Base-by-base conservation (phyloP, 2,329 filamentous ascomycete genomes). In the Hypoxylon sp. region DNA sequence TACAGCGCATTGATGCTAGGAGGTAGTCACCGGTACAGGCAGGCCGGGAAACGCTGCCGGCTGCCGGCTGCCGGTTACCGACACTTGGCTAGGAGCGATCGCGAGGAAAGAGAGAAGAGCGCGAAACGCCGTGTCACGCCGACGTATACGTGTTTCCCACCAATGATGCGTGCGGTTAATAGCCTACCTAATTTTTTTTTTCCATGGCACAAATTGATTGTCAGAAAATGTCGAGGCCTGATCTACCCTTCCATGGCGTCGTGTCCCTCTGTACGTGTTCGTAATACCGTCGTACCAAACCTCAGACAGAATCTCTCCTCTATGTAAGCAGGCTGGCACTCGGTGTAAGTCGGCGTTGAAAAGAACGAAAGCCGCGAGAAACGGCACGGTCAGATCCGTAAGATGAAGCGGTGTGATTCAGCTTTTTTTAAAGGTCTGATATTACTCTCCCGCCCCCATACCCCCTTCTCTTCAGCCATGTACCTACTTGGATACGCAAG, bases 21-120 rank as follows among this genome's bases (percentile, higher is more conserved):
- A 38, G 23, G 27, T 21, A 15, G 42, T 35, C 48, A 26, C 27
- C 41, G 20, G 11, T 3, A n/a, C 13, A n/a, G n/a, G 13, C 9
- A 29, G 8, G 18, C 24, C 58, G 45, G 58, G 58, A 46, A 50
- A 33, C 13, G 40, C 41, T 38, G 26, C 52, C 57, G 48, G 45
- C 21, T 29, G 42, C 58, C 58, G 58, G 58, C n/a, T 50, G 50
- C 27, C 47, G 33, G 24, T 37, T 21, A 21, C 18, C 38, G 38
- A 11, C 21, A 24, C 38, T 41, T 15, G 24, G 37, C 18, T 21
- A 21, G 37, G 38, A 23, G 24, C 18, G 37, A 40, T 20, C 29
- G 2, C 11, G n/a, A 40, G 37, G 11, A 41, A 21, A 41, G 4
- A 41, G 11, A n/a, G 35, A 11, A 1, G 35, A 40, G 4, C 18